Evolutionary conservation across 2,329 filamentous ascomycete species (phyloP), one percentile per base, ranked within the genome.

Genomic region (Phialophora tarda): DNA sequence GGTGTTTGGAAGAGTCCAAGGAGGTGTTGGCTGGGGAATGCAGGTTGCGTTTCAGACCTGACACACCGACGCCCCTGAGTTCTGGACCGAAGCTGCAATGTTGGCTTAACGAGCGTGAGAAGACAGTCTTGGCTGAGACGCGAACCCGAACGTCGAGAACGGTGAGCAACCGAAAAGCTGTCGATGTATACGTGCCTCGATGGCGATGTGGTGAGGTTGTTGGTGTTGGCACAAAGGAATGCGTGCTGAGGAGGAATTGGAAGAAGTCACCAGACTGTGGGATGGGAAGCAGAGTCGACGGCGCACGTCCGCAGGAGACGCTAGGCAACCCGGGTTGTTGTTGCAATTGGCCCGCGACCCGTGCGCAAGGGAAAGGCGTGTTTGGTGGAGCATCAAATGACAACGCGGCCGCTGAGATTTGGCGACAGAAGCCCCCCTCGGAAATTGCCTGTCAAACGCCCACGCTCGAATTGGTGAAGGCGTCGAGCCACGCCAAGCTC

Each of bases 41-140:
- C 59, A 62, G 51, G 62, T 61, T 63, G 59, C n/a, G 68, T 69
- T 70, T 70, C 66, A 69, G 38, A 67, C 32, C 51, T 67, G 66
- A 66, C 41, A 64, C 61, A 62, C 53, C 50, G 48, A 61, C 60
- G 59, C 65, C 65, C 65, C 65, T 65, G 63, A 65, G 62, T 24
- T 53, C 38, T 61, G 47, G 53, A 60, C 62, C 34, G 47, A 65
- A 63, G 48, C 26, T 54, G 68, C 23, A 47, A 64, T 59, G 61
- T 56, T 47, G 64, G 68, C 59, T 59, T 63, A 70, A 63, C 66
- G 68, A 68, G 57, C 62, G 66, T 58, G 34, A 59, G 61, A 63
- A 65, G 60, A 28, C 53, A 60, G 53, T 48, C 48, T 51, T 14
- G 58, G 55, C 51, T 54, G 62, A 65, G 41, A 60, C 57, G 62